phyloP scores from a whole-genome alignment of 345 rosid species.

The Gossypium turneri region DNA sequence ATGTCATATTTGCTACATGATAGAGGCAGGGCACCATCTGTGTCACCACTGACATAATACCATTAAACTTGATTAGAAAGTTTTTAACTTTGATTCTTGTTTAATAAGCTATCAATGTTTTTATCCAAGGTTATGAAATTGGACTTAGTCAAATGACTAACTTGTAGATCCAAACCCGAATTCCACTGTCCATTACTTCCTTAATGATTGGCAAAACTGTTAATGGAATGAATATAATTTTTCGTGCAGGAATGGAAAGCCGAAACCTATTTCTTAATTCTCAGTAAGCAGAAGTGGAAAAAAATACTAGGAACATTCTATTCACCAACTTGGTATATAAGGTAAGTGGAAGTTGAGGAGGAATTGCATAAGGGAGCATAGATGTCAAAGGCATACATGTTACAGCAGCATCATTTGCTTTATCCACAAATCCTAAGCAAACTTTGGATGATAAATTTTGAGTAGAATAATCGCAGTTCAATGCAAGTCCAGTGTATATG shows the following conservation, averaged over 20 bases:
- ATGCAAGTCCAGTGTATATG: slow-evolving; percentile 31
- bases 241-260: slow-evolving; percentile 20
- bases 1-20: not conserved
- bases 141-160: not conserved
- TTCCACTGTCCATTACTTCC: slow-evolving; percentile 15
- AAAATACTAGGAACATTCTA: not conserved
- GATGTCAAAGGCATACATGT: slow-evolving; percentile 16
- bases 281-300: not conserved
- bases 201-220: slow-evolving; percentile 25
- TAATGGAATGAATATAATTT: slow-evolving; percentile 4
- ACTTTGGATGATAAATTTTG: not conserved
- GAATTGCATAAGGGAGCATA: slow-evolving; percentile 23
- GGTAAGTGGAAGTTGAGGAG: not conserved
- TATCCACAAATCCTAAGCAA: not conserved
- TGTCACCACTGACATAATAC: not conserved
- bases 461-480: slow-evolving; percentile 38
- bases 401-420: not conserved
- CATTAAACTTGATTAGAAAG: not conserved
- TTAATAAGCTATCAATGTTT: not conserved
- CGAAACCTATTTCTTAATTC: slow-evolving; percentile 1
- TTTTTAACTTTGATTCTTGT: not conserved
- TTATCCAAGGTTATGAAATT: no score
- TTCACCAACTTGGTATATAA: not conserved
- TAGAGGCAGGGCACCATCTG: not conserved
- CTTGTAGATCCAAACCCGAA: slow-evolving; percentile 18